Conservation (phyloP, 768 basidiomycete species). For the Suillus ampliporus region DNA sequence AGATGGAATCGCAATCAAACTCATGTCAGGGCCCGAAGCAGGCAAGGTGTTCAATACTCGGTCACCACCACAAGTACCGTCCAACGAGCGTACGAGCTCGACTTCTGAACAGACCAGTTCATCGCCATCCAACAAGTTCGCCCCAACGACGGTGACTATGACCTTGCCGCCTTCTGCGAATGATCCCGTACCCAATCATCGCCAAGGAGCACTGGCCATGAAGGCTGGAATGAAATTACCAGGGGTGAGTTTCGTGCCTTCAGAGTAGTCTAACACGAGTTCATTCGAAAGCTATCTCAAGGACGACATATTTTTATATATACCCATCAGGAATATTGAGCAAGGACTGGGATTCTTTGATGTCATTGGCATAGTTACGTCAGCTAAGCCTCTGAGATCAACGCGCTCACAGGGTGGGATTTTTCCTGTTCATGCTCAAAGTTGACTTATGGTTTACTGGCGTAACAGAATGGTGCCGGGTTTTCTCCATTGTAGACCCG, state of each 20-base stretch:
- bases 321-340: slow-evolving; percentile 21
- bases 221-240: background rate
- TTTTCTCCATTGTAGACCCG: slow-evolving; percentile 57
- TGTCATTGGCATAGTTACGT: slow-evolving; percentile 39
- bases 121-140: background rate
- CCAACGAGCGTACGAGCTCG: background rate
- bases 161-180: background rate
- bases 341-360: slow-evolving; percentile 26
- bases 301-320: slow-evolving; percentile 36
- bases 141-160: background rate
- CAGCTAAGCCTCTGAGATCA: slow-evolving; percentile 16
- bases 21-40: slow-evolving; percentile 34
- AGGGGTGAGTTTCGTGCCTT: background rate
- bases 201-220: background rate
- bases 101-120: background rate
- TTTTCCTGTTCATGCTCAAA: background rate
- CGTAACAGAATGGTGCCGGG: slow-evolving; percentile 51
- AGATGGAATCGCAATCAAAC: slow-evolving; percentile 49
- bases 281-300: slow-evolving; percentile 6
- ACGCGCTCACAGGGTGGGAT: slow-evolving; percentile 35
- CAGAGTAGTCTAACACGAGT: no score
- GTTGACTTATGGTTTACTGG: background rate
- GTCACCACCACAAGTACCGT: background rate
- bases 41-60: slow-evolving; percentile 42
- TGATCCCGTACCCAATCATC: background rate